Conservation (phyloP, 331 rosid species). For the Quercus tomentella region DNA sequence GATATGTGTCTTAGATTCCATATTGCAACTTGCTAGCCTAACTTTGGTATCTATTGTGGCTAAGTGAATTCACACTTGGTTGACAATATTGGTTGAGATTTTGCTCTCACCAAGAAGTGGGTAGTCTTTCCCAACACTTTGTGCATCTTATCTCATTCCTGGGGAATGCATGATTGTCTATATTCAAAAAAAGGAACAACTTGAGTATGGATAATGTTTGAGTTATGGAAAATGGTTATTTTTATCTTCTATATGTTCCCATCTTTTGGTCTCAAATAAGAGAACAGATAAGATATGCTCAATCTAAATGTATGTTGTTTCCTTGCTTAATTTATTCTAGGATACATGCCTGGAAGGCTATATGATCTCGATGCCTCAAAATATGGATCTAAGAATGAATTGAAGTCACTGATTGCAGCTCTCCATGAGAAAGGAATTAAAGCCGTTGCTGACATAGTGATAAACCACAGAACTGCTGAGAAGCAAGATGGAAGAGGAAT, state of each 20-base stretch:
- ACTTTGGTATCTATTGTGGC: no score
- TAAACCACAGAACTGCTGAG: slow-evolving; percentile 89
- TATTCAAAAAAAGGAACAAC: neutral
- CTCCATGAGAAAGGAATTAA: slow-evolving; percentile 52
- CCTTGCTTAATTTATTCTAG: slow-evolving; percentile 14
- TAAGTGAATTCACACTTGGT: no score
- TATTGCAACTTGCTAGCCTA: no score
- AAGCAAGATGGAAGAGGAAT: slow-evolving; percentile 67
- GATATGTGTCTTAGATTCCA: no score
- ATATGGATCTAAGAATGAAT: slow-evolving; percentile 49
- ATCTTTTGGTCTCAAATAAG: neutral
- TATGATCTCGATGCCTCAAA: slow-evolving; percentile 81
- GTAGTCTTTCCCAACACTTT: no score
- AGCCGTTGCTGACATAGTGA: slow-evolving; percentile 73
- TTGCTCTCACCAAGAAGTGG: no score
- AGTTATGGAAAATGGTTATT: neutral
- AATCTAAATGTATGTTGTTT: neutral
- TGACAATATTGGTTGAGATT: no score
- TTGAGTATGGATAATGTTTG: no score
- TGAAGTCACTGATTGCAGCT: slow-evolving; percentile 54
- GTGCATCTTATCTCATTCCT: neutral
- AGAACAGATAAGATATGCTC: neutral
- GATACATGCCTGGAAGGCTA: slow-evolving; percentile 84
- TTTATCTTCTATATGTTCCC: no score
- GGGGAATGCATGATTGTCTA: neutral